Base-by-base conservation (phyloP, 768 basidiomycete genomes). In the Suillus paluster region DNA sequence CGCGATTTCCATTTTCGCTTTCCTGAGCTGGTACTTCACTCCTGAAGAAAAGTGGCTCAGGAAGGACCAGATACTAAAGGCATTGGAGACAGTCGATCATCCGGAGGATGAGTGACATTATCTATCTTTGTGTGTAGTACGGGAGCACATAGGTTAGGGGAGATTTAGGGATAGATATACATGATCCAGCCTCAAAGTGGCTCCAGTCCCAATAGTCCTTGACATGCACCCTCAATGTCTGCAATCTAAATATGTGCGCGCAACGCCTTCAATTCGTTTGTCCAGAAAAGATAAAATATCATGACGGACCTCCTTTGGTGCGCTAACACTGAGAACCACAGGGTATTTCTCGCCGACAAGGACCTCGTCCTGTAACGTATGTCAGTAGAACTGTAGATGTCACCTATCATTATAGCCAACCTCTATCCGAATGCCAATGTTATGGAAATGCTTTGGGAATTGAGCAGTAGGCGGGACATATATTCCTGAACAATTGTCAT, bases 371-470 rank as follows among this genome's bases (percentile, higher is more conserved):
- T 82, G 17, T 39, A 62, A 27, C 36, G 5, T 23, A 39, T 57
- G 44, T 59, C 41, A 64, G 39, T 69, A 45, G 61, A 49, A 30
- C 61, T 19, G 49, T 50, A 10, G 12, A 15, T 12, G 34, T 8
- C 10, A 54, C 48, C 23, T 42, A 46, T 30, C 44, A 50, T 8
- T 19, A 25, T 41, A 34, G 63, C 65, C 44, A 60, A 89, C 92
- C 83, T 97, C 97, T 68, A 99, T 94, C 50, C 97, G 87, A 62
- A 99, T 89, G 8, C 93, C 95, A 33, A 97, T 84, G 65, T 94
- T 91, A 67, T 97, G 95, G 75, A 95, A 99, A 57, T 86, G 85
- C 65, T 85, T 90, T 3, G 97, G 97, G 74, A 93, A 98, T 49
- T 85, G 79, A 3, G 87, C 70, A 8, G 84, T 81, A 1, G 89